These are phyloP conservation scores for Termitomyces sp. DNA, from an alignment of 768 basidiomycete species.

Conservation along the genomic window DNA sequence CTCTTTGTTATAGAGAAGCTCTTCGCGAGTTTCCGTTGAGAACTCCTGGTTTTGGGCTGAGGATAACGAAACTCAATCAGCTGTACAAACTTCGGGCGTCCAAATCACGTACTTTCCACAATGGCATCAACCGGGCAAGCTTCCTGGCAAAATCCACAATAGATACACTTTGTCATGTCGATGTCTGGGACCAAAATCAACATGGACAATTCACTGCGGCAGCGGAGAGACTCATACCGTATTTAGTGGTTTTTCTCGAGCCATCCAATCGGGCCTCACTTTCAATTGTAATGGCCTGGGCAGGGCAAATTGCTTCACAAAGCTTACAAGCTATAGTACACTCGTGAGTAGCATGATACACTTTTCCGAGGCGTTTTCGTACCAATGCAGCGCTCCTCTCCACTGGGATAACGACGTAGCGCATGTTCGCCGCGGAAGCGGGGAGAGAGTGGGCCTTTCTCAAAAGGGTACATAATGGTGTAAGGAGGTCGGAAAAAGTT, in stretches of 20 bases:
- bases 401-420: slow-evolving; percentile 90
- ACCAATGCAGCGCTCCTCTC: slow-evolving; percentile 99
- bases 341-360: slow-evolving; percentile 6
- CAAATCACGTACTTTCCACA: slow-evolving; percentile 78
- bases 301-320: slow-evolving; percentile 98
- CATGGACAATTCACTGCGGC: neutral
- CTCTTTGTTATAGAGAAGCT: slow-evolving; percentile 98
- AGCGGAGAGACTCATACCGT: slow-evolving; percentile 47
- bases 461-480: slow-evolving; percentile 97
- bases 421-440: slow-evolving; percentile 99
- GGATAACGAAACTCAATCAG: neutral
- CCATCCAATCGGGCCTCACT: slow-evolving; percentile 95
- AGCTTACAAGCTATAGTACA: slow-evolving; percentile 82
- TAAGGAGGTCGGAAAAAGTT: slow-evolving; percentile 94
- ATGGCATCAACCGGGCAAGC: slow-evolving; percentile 99
- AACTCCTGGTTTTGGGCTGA: slow-evolving; percentile 96
- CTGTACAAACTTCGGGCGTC: neutral
- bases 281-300: slow-evolving; percentile 99
- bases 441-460: slow-evolving; percentile 96
- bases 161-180: slow-evolving; percentile 99
- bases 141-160: slow-evolving; percentile 99
- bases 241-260: slow-evolving; percentile 94
- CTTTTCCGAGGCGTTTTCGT: slow-evolving; percentile 22
- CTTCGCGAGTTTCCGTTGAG: slow-evolving; percentile 96
- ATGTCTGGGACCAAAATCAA: slow-evolving; percentile 54